Evolutionary conservation across 2,329 filamentous ascomycete species (phyloP), one percentile per base, ranked within the genome.

Genomic region (Aplosporella prunicola): DNA sequence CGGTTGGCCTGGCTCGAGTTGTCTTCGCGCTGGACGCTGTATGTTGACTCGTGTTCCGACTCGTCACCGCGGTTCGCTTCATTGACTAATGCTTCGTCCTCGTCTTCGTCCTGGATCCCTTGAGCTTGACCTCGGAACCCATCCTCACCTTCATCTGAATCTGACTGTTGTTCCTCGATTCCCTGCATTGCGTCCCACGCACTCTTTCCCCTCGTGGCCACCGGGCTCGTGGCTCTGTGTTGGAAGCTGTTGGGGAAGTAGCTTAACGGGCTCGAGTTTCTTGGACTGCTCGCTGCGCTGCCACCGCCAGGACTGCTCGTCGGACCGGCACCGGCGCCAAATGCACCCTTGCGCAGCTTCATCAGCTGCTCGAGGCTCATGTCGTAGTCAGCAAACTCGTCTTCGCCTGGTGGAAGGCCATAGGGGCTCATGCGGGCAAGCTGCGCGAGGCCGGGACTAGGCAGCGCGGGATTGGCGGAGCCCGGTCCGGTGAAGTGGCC

Each of bases 391-490:
- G 71, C 75, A 6, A 73, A 69, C 39, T 85, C 63, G 9, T 71
- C 76, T 5, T 58, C 60, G 3, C 68, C 67, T 5, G 37, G 30
- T 5, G 43, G 52, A 46, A 68, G 71, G 65, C 71, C 69, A 70
- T 74, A 63, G 2, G 69, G 61, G 36, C 64, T 69, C 36, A 76
- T 55, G 5, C 58, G 44, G 16, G 84, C 81, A 16, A 94, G 65
- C 54, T 93, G 82, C 1, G 82, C 81, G 16, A 93, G 67, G 0
- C 82, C 82, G 1, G 85, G 82, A 46, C 80, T 85, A 20, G 78
- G 68, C 2, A 85, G 51, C 0, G 69, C 61, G 5, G 36, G 40
- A 68, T 74, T 42, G 64, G 60, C 18, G 60, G 63, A 16, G 49
- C 16, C 17, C 7, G 23, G 53, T 2, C 65, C 62, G 9, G 61